Conservation (phyloP, 148 eudicot genomes). For the Amaranthus hypochondriacus region DNA sequence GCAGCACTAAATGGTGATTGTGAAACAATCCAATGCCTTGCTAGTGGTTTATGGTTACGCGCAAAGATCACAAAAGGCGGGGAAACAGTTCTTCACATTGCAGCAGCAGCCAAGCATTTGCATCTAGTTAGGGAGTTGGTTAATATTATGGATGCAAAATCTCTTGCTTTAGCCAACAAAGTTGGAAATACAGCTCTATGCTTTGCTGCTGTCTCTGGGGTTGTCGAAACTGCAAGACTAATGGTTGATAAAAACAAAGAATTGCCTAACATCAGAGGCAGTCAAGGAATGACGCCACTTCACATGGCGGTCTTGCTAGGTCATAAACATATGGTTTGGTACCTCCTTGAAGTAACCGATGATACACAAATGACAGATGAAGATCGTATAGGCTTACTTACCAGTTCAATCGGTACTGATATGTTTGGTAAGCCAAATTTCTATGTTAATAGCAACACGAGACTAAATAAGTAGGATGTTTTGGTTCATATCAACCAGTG, state of each 20-base stretch:
- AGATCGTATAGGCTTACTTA: slow-evolving; percentile 21
- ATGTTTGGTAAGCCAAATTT: slow-evolving; percentile 26
- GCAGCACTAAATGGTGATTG: slow-evolving; percentile 22
- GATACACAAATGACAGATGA: slow-evolving; percentile 7
- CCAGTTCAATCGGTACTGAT: slow-evolving; percentile 23
- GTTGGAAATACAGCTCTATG: slow-evolving; percentile 28
- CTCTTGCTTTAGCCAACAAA: slow-evolving; percentile 19
- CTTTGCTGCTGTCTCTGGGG: slow-evolving; percentile 30
- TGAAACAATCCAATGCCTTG: background rate
- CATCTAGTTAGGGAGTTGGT: slow-evolving; percentile 17
- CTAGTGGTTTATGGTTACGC: background rate
- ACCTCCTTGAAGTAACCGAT: slow-evolving; percentile 22
- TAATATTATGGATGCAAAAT: slow-evolving; percentile 2
- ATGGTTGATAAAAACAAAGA: slow-evolving; percentile 19
- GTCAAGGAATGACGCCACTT: slow-evolving; percentile 28
- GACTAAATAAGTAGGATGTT: background rate
- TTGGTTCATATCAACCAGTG: background rate
- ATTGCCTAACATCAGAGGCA: slow-evolving; percentile 28
- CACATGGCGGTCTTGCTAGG: slow-evolving; percentile 27
- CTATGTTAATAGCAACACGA: background rate
- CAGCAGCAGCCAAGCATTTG: slow-evolving; percentile 20
- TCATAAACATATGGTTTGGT: slow-evolving; percentile 23
- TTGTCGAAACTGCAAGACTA: slow-evolving; percentile 16
- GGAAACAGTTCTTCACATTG: slow-evolving; percentile 29
- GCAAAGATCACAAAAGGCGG: slow-evolving; percentile 24